Evolutionary conservation across 495 filamentous ascomycete species (phyloP).

Genomic region (Parathielavia appendiculata): DNA sequence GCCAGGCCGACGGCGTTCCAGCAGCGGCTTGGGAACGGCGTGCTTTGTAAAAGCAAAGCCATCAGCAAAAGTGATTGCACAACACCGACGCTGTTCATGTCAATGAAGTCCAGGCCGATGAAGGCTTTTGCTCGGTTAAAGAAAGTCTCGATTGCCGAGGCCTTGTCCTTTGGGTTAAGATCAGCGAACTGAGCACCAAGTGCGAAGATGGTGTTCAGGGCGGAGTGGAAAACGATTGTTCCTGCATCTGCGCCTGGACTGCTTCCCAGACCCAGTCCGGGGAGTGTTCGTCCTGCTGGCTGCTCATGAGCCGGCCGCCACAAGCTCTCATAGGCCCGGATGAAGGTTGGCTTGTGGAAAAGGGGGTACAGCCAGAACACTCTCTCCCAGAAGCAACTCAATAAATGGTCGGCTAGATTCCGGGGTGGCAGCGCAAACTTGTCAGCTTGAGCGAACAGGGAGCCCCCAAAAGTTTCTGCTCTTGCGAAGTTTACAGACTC

Average conservation of each 20-base stretch:
- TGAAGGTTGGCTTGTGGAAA: conserved; percentile 43
- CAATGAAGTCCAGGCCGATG: conserved; percentile 43
- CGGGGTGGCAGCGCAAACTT: conserved; percentile 38
- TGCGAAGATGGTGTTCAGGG: conserved; percentile 45
- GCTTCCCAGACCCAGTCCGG: conserved; percentile 39
- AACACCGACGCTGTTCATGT: conserved; percentile 40
- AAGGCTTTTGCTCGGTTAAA: conserved; percentile 44
- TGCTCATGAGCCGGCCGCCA: conserved; percentile 33
- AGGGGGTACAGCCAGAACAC: conserved; percentile 44
- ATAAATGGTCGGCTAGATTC: conserved; percentile 41
- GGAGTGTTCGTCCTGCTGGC: conserved; percentile 8
- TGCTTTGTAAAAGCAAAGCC: conserved; percentile 43
- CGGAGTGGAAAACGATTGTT: conserved; percentile 43
- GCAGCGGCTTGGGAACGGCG: conserved; percentile 42
- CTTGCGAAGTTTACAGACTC: neutral
- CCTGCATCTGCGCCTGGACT: conserved; percentile 35
- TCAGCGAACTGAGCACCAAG: conserved; percentile 44
- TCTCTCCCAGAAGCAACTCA: conserved; percentile 39
- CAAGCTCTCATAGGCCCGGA: conserved; percentile 40
- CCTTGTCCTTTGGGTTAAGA: conserved; percentile 35
- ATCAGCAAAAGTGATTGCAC: conserved; percentile 46
- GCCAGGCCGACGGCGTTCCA: conserved; percentile 48
- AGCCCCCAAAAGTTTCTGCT: neutral
- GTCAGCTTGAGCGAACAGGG: conserved; percentile 13
- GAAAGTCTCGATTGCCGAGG: conserved; percentile 37